Conservation (phyloP, 768 basidiomycete species). For the Filobasidium wieringae region DNA sequence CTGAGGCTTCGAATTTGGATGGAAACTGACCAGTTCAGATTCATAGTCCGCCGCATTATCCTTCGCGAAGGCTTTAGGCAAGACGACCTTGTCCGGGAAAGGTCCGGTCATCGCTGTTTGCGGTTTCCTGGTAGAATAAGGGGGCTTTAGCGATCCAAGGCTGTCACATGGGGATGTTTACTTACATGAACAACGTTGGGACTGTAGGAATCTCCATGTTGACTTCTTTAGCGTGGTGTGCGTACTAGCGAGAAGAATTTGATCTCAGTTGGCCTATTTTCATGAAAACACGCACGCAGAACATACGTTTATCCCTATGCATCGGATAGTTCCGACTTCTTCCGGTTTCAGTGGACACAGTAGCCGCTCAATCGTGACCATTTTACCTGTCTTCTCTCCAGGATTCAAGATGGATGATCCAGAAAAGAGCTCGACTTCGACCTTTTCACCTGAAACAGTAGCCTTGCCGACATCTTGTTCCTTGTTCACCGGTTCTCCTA, state of each 20-base stretch:
- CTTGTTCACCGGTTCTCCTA: slow-evolving; percentile 32
- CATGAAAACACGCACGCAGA: background rate
- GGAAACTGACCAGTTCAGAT: slow-evolving; percentile 23
- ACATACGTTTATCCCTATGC: slow-evolving; percentile 39
- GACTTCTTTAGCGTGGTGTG: slow-evolving; percentile 33
- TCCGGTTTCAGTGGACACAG: slow-evolving; percentile 27
- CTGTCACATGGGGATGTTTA: background rate
- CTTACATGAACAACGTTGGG: slow-evolving; percentile 35
- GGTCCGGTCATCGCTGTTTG: slow-evolving; percentile 31
- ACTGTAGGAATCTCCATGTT: slow-evolving; percentile 26
- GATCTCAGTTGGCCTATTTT: background rate
- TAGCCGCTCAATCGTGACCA: slow-evolving; percentile 22
- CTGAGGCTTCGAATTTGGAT: background rate
- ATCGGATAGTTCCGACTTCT: slow-evolving; percentile 38
- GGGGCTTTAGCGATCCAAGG: slow-evolving; percentile 31
- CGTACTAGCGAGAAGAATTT: slow-evolving; percentile 22
- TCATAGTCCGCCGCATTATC: slow-evolving; percentile 37
- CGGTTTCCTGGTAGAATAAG: slow-evolving; percentile 27
- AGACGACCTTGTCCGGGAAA: slow-evolving; percentile 21
- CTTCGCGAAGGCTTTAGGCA: slow-evolving; percentile 21
- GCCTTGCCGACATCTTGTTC: slow-evolving; percentile 36
- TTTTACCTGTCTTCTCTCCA: slow-evolving; percentile 28
- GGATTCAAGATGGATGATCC: slow-evolving; percentile 26
- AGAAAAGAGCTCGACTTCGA: slow-evolving; percentile 32
- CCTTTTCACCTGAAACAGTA: slow-evolving; percentile 17